phyloP scores from a whole-genome alignment of 1,139 yeast genomes.

The Kluyveromyces sp. region DNA sequence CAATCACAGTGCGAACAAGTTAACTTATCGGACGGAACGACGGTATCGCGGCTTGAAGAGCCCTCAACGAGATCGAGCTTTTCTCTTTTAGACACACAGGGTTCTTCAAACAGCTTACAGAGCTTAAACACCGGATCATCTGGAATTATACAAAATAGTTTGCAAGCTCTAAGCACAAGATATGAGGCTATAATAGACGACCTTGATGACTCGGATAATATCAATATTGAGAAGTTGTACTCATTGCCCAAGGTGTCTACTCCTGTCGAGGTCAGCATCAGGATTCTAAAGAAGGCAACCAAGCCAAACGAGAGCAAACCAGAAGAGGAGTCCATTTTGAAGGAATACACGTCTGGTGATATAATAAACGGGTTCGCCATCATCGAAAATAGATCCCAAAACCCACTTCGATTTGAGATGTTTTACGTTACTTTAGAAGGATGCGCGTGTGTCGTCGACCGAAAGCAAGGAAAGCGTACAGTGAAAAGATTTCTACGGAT shows the following conservation, averaged over 20 bases:
- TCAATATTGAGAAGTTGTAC: slow-evolving; percentile 34
- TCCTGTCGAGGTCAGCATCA: slow-evolving; percentile 33
- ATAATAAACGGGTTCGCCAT: slow-evolving; percentile 47
- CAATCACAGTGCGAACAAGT: slow-evolving; percentile 9
- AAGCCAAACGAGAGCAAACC: slow-evolving; percentile 22
- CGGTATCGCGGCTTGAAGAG: not conserved
- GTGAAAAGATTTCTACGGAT: slow-evolving; percentile 36
- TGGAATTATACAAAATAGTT: not conserved
- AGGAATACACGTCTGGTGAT: slow-evolving; percentile 51
- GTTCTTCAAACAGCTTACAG: slow-evolving; percentile 4
- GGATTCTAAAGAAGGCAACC: slow-evolving; percentile 35
- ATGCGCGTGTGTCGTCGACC: slow-evolving; percentile 30
- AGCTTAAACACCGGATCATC: slow-evolving; percentile 1
- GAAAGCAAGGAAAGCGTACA: slow-evolving; percentile 26
- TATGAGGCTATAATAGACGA: slow-evolving; percentile 16
- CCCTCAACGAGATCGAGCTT: not conserved
- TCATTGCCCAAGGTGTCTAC: slow-evolving; percentile 29
- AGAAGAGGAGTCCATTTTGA: slow-evolving; percentile 34
- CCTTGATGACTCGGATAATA: slow-evolving; percentile 23
- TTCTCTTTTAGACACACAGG: not conserved
- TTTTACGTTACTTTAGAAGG: slow-evolving; percentile 56
- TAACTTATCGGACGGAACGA: not conserved
- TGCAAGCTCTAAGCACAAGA: slow-evolving; percentile 7
- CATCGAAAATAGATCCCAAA: slow-evolving; percentile 38
- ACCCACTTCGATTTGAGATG: slow-evolving; percentile 47